Conservation (phyloP, 225 moss, liverwort and hornwort genomes). For the Marchantia polymorpha region DNA sequence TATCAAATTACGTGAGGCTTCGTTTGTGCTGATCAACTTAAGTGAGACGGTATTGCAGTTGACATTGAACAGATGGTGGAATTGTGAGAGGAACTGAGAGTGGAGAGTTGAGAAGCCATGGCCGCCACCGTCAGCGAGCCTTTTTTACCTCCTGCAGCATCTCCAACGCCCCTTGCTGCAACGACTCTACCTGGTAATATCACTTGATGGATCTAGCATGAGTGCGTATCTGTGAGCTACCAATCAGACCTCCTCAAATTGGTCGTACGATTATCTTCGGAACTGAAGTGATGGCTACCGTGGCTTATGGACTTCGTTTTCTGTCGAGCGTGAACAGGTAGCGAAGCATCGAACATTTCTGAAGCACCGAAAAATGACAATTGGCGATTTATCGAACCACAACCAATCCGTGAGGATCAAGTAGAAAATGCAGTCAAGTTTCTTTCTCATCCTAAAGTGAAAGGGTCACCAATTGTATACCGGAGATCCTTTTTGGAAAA, state of each 20-base stretch:
- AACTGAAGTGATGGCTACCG: not conserved
- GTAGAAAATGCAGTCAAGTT: constrained; percentile 87
- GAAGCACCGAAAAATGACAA: constrained; percentile 58
- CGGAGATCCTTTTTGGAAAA: constrained; percentile 79
- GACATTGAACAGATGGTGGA: constrained; percentile 12
- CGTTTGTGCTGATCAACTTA: not conserved
- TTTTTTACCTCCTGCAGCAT: constrained; percentile 17
- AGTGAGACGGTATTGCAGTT: not conserved
- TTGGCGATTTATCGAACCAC: constrained; percentile 70
- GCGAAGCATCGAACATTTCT: not conserved
- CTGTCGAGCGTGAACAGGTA: not conserved
- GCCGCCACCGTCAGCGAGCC: constrained; percentile 25
- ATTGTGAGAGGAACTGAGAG: not conserved
- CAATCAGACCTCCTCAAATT: not conserved
- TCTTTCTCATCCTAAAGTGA: constrained; percentile 83
- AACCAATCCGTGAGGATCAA: constrained; percentile 81
- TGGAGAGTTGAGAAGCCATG: constrained; percentile 28
- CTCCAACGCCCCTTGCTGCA: constrained; percentile 6
- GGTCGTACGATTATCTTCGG: not conserved
- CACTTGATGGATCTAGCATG: too few relatives aligned
- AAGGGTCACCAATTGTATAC: constrained; percentile 78
- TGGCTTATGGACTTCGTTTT: not conserved
- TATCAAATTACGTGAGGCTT: not conserved
- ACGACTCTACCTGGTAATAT: constrained; percentile 11
- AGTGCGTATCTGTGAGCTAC: not conserved